Evolutionary conservation across 176 grass and related monocot species (phyloP).

Genomic region (Aegilops longissima): DNA sequence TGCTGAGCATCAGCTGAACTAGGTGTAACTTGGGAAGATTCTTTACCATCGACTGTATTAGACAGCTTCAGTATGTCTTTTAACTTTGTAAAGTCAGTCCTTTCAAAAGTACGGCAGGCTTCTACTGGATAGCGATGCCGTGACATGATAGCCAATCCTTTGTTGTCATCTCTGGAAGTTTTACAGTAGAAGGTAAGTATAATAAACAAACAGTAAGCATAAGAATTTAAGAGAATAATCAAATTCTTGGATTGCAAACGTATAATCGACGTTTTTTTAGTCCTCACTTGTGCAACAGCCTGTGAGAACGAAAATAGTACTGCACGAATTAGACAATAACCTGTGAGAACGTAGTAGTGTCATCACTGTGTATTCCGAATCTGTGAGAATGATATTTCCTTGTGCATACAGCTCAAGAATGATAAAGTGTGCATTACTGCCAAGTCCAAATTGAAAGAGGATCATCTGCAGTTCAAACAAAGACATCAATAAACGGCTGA

Average conservation of each 20-base stretch:
- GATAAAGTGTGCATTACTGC: constrained; percentile 73
- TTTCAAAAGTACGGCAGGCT: constrained; percentile 81
- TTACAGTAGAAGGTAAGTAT: constrained; percentile 24
- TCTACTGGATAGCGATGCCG: constrained; percentile 95
- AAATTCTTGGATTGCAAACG: not conserved
- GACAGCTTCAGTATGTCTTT: constrained; percentile 48
- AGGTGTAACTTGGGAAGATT: constrained; percentile 39
- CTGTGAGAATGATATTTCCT: constrained; percentile 92
- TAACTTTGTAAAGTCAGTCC: constrained; percentile 74
- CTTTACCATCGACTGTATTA: constrained; percentile 37
- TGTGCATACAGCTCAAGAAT: constrained; percentile 94
- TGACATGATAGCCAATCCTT: constrained; percentile 97
- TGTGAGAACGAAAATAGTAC: constrained; percentile 5
- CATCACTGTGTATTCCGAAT: constrained; percentile 90
- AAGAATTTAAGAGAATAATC: not conserved
- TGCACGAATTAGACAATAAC: constrained; percentile 34
- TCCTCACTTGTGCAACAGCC: not conserved
- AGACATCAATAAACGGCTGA: not conserved
- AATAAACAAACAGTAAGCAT: not conserved
- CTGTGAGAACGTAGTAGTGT: constrained; percentile 97
- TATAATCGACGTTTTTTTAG: not conserved
- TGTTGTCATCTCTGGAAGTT: constrained; percentile 81
- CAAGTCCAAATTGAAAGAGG: constrained; percentile 92
- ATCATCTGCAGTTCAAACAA: constrained; percentile 69
- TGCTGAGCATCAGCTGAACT: constrained; percentile 33